Evolutionary conservation across 345 rosid species (phyloP).

Genomic region (Aquilaria yunnanensis): DNA sequence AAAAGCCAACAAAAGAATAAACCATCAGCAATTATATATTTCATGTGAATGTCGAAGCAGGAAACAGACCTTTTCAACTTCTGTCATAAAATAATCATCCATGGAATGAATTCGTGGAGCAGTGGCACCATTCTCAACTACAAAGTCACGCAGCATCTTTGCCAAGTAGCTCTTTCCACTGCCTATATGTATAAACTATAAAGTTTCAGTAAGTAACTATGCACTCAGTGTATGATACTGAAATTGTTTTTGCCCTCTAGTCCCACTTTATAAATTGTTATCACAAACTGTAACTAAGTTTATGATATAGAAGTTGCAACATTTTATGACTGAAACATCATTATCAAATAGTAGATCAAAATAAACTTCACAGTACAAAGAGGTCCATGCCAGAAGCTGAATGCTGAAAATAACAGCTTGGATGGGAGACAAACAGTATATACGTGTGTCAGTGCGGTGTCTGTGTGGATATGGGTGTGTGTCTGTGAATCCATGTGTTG

Average conservation of each 20-base stretch:
- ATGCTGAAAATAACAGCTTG: too few relatives aligned
- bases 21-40: too few relatives aligned
- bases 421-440: too few relatives aligned
- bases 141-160: slow-evolving; percentile 81
- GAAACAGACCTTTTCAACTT: slow-evolving; percentile 75
- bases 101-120: slow-evolving; percentile 96
- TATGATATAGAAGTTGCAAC: neutral
- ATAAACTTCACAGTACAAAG: too few relatives aligned
- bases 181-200: slow-evolving; percentile 30
- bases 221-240: neutral
- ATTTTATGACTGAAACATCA: neutral
- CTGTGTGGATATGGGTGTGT: too few relatives aligned
- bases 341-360: too few relatives aligned
- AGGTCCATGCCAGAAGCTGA: too few relatives aligned
- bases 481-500: too few relatives aligned
- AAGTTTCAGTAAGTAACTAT: neutral
- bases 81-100: slow-evolving; percentile 98
- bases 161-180: slow-evolving; percentile 98
- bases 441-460: too few relatives aligned
- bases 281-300: neutral
- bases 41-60: too few relatives aligned
- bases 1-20: neutral
- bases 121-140: slow-evolving; percentile 62
- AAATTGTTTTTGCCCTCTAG: neutral
- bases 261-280: neutral